Base-by-base conservation (phyloP, 2,329 filamentous ascomycete species). In the Aspergillus sp. region DNA sequence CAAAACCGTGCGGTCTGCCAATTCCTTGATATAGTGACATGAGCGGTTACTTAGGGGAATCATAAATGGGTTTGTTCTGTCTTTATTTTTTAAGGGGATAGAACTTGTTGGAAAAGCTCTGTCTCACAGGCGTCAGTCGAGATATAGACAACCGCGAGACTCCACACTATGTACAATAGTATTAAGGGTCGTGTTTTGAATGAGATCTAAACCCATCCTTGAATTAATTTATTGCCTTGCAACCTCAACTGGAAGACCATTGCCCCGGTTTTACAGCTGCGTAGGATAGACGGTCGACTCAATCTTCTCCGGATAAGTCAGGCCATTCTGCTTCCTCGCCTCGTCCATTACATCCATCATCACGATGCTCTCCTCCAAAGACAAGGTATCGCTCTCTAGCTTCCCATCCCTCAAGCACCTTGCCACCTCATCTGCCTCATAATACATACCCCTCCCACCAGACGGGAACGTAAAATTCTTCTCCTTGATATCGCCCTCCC, bases 281-380 rank as follows among this genome's bases (percentile, higher is more conserved):
- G 82, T 67, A 53, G 83, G 83, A 68, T 81, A 85, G 20, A 82
- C 75, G 15, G 77, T 77, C 51, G 77, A 84, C 80, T 89, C 87
- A 69, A 90, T 89, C 72, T 83, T 81, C 62, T 86, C 80, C 1
- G 86, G 86, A 74, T 88, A 89, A 54, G 68, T 79, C 70, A 90
- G 73, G 2, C 81, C 83, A 51, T 83, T 82, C 75, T 89, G 85
- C 70, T 76, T 82, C 66, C 87, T 79, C 12, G 86, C 84, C 74
- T 88, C 83, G 77, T 90, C 87, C 87, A 89, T 89, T 2, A 83
- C 80, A 71, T 93, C 88, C 91, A 96, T 96, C 62, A 96, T 91
- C 49, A 87, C 82, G 54, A 96, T 80, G 69, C 89, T 93, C 82
- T 96, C 92, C 46, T 85, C 82, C 79, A 85, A 84, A 19, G 87